A percentile compares a stretch with the other conserved stretches of the same genome.
Evolutionary conservation across 192 early-diverging fungal species (phyloP).

Genomic region (Spizellomyces punctatus): DNA sequence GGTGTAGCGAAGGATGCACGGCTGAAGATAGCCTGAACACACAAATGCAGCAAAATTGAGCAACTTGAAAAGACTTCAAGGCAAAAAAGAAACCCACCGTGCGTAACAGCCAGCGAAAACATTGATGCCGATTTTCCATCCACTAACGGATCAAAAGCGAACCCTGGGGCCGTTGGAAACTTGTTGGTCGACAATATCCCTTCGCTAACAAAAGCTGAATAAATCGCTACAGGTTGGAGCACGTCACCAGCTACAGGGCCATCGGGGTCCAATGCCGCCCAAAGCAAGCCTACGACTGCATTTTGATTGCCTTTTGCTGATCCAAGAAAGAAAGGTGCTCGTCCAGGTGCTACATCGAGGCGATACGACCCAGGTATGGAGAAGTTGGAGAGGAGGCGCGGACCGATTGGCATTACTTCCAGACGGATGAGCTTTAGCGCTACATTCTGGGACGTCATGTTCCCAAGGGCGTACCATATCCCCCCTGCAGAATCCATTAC

Average conservation of each 20-base stretch:
- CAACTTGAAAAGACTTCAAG: not conserved
- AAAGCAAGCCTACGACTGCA: too few species aligned
- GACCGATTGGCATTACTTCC: not conserved
- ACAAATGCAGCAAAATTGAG: not conserved
- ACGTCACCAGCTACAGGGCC: too few species aligned
- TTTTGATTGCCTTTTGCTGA: too few species aligned
- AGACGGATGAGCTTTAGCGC: not conserved
- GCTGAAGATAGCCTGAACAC: not conserved
- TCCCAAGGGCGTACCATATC: slow-evolving; percentile 1
- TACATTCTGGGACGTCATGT: not conserved
- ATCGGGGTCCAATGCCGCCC: too few species aligned
- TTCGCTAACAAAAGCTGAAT: too few species aligned
- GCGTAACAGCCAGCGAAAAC: not conserved
- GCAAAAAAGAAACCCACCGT: not conserved
- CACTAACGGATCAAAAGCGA: not conserved
- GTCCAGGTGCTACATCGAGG: not conserved
- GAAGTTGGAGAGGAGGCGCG: not conserved
- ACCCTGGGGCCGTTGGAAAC: slow-evolving; percentile 3
- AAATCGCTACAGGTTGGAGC: too few species aligned
- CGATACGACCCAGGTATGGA: not conserved
- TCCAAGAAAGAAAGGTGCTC: not conserved
- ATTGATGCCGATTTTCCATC: not conserved
- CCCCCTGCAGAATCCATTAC: not conserved
- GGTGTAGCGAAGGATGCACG: slow-evolving; percentile 19
- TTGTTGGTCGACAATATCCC: not conserved